Evolutionary conservation across 352 stramenopile species (phyloP), one percentile per base, ranked within the genome.

Genomic region (Pythium plurisporium): DNA sequence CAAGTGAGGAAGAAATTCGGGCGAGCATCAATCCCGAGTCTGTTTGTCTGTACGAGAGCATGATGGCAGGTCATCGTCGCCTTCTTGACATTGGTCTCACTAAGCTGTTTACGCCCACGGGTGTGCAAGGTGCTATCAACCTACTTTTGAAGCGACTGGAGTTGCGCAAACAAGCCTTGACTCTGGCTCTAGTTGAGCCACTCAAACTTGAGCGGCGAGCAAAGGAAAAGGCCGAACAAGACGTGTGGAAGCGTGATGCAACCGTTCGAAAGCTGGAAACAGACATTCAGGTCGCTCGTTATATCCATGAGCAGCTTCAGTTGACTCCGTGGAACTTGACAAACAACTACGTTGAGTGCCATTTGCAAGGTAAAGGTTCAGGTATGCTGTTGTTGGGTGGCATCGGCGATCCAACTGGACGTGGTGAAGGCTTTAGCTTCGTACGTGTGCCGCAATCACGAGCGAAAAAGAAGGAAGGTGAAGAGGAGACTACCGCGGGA

Each of bases 331-430:
- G 84, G 84, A 94, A 91, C 27, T 53, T 91, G 55, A 92, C 82
- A 1, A 89, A 87, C 56, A 91, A 91, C 45, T 94, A 91, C 55
- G 84, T 94, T 5, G 84, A 94, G 49, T 94, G 84, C 37, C 84
- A 94, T 48, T 47, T 91, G 31, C 84, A 92, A 56, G 82, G 84
- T 34, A 94, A 94, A 74, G 84, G 84, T 19, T 89, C 79, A 14
- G 82, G 82, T 19, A 91, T 94, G 79, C 62, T 94, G 26, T 65
- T 83, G 43, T 69, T 94, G 11, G 78, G 84, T 73, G 84, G 84
- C 27, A 85, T 91, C 20, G 84, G 84, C 64, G 84, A 94, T 49
- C 84, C 84, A 15, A 89, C 82, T 20, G 84, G 81, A 37, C 76
- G 82, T 53, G 84, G 84, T 68, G 84, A 94, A 72, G 84, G 84